Evolutionary conservation across 176 grass and related monocot species (phyloP).

Genomic region (Thalia dealbata): DNA sequence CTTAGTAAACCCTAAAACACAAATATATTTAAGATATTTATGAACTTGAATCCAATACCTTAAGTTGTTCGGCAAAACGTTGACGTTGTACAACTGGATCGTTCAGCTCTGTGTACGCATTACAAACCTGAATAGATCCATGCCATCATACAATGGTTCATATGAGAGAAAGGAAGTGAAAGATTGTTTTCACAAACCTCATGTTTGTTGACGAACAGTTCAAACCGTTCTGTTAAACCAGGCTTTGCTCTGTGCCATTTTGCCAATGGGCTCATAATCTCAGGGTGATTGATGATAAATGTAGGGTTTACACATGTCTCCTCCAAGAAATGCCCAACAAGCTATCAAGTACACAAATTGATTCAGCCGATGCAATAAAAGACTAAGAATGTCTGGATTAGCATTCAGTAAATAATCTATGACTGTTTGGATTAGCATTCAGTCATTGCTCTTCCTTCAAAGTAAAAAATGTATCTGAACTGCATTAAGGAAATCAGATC

Average conservation of each 20-base stretch:
- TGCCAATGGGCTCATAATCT: slow-evolving; percentile 99
- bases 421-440: too few relatives aligned
- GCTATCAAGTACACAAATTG: slow-evolving; percentile 29
- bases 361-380: too few relatives aligned
- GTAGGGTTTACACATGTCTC: slow-evolving; percentile 78
- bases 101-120: slow-evolving; percentile 3
- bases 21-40: neutral
- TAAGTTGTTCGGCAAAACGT: slow-evolving; percentile 84
- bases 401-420: too few relatives aligned
- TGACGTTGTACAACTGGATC: slow-evolving; percentile 42
- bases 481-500: too few relatives aligned
- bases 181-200: slow-evolving; percentile 38
- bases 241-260: slow-evolving; percentile 69
- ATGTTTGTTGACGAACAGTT: slow-evolving; percentile 91
- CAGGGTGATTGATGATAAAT: slow-evolving; percentile 91
- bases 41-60: slow-evolving; percentile 31
- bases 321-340: slow-evolving; percentile 94
- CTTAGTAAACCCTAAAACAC: neutral
- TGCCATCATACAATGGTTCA: neutral
- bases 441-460: too few relatives aligned
- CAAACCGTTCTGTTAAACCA: slow-evolving; percentile 81
- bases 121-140: neutral
- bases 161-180: too few relatives aligned
- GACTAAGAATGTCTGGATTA: too few relatives aligned
- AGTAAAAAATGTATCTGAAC: too few relatives aligned